These are phyloP conservation scores for Aspergillus leporis DNA, from an alignment of 495 filamentous ascomycete species.

Conservation along the genomic window DNA sequence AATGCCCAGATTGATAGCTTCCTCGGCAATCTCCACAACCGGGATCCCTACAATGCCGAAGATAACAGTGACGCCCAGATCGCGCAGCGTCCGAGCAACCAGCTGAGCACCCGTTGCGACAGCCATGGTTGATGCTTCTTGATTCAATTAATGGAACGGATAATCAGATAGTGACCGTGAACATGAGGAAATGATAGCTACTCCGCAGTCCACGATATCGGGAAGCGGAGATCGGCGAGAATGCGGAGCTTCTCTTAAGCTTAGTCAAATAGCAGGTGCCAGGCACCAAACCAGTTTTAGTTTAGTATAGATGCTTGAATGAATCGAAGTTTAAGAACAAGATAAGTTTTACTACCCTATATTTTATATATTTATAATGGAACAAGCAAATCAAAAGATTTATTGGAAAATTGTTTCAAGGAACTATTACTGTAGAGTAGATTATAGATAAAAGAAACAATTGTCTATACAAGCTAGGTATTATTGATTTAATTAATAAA, in stretches of 20 bases:
- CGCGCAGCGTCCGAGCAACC: slow-evolving; percentile 56
- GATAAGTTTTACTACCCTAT: too few species aligned
- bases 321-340: too few species aligned
- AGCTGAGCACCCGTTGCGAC: slow-evolving; percentile 54
- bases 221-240: not conserved
- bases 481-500: too few species aligned
- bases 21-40: slow-evolving; percentile 64
- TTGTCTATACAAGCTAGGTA: too few species aligned
- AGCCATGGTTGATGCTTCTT: slow-evolving; percentile 27
- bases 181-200: not conserved
- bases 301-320: too few species aligned
- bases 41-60: slow-evolving; percentile 69
- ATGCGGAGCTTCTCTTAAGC: not conserved
- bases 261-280: too few species aligned
- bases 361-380: too few species aligned
- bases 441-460: too few species aligned
- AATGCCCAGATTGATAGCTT: slow-evolving; percentile 62
- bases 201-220: not conserved
- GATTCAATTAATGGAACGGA: not conserved
- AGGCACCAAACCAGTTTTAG: too few species aligned
- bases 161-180: not conserved
- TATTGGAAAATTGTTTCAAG: too few species aligned
- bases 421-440: too few species aligned
- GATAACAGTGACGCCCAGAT: slow-evolving; percentile 57
- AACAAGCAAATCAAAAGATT: too few species aligned